A percentile compares a stretch with the other conserved stretches of the same genome.
phyloP scores from a whole-genome alignment of 768 basidiomycete species.

The Xerocomellus amylosporus region DNA sequence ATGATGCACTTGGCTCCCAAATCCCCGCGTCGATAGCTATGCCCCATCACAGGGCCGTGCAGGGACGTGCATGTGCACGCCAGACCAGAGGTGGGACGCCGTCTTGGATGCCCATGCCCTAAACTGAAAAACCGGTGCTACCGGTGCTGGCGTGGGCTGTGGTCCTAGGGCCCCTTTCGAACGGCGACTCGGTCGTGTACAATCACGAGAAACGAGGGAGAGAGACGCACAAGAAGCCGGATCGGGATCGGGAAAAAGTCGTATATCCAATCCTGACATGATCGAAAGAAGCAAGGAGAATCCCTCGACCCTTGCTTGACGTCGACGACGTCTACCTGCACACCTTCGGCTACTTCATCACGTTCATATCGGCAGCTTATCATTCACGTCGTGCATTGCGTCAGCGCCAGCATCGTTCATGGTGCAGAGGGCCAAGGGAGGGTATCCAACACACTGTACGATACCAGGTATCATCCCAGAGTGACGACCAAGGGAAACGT shows the following conservation, averaged over 20 bases:
- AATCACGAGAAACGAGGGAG: neutral
- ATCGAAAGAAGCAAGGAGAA: neutral
- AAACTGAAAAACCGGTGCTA: no score
- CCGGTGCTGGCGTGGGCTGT: no score
- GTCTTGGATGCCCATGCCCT: no score
- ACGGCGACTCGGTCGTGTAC: neutral
- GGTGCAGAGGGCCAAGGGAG: neutral
- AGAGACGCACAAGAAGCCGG: neutral
- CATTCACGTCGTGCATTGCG: neutral
- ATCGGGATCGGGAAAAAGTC: slow-evolving; percentile 6
- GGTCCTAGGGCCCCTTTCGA: no score
- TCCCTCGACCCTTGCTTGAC: slow-evolving; percentile 14
- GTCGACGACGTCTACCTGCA: slow-evolving; percentile 5
- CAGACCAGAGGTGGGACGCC: no score
- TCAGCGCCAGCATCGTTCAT: neutral
- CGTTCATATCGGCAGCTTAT: neutral
- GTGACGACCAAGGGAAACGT: no score
- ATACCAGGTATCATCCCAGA: neutral
- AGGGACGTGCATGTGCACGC: no score
- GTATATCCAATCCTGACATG: slow-evolving; percentile 1
- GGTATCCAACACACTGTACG: neutral
- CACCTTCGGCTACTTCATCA: neutral
- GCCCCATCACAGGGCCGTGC: no score
- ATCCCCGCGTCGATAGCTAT: no score
- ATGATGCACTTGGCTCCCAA: no score